Conservation (phyloP, 2,329 filamentous ascomycete species). For the Fusarium staphyleae region DNA sequence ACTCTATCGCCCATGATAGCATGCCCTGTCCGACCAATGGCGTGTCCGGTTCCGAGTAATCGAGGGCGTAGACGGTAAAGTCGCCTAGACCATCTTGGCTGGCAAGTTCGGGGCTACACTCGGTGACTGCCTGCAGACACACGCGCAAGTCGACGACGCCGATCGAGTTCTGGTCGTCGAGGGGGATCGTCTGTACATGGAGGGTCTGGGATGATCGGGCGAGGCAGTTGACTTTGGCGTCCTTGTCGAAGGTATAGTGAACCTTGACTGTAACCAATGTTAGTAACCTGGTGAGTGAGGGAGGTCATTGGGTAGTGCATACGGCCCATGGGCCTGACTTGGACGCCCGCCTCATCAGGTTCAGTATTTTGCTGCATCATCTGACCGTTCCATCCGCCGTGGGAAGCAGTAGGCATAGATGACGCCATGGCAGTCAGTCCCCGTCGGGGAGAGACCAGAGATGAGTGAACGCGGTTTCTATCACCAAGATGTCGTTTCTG, state of each 20-base stretch:
- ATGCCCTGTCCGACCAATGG: constrained; percentile 95
- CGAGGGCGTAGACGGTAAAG: constrained; percentile 96
- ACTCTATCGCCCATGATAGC: constrained; percentile 80
- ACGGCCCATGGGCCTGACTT: constrained; percentile 72
- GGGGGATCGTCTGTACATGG: constrained; percentile 77
- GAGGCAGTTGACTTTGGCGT: constrained; percentile 87
- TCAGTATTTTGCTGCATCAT: constrained; percentile 42
- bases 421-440: constrained; percentile 49
- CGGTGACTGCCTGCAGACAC: constrained; percentile 82
- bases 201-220: constrained; percentile 83
- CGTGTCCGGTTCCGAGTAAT: constrained; percentile 93
- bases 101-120: constrained; percentile 81
- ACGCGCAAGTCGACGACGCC: constrained; percentile 87
- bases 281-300: constrained; percentile 23
- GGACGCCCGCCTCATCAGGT: constrained; percentile 58
- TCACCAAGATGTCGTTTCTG: constrained; percentile 4
- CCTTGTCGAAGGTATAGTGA: constrained; percentile 92
- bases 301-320: constrained; percentile 46
- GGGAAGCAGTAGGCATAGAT: constrained; percentile 46
- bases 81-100: constrained; percentile 78
- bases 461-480: constrained; percentile 14
- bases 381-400: constrained; percentile 45
- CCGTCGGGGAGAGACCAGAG: constrained; percentile 36
- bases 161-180: constrained; percentile 83
- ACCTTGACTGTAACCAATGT: constrained; percentile 76